Conservation (phyloP, 1,284 basidiomycete genomes). For the Malassezia furfur region DNA sequence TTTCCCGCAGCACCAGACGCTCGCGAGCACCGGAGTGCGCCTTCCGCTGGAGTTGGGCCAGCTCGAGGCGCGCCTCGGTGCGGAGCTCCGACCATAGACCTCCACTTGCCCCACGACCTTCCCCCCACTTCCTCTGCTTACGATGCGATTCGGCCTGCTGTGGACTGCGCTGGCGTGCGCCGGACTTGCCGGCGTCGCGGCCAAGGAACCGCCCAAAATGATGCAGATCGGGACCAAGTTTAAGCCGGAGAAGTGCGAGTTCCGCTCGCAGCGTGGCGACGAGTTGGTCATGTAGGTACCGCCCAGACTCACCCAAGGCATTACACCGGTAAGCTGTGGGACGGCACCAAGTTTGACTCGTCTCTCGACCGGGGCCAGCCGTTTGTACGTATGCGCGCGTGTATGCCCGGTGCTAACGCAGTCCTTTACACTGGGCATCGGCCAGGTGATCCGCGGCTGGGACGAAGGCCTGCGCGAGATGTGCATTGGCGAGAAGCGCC, state of each 20-base stretch:
- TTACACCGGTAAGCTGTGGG: constrained; percentile 64
- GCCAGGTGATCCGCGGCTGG: constrained; percentile 66
- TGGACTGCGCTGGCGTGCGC: background rate
- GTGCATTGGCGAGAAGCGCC: constrained; percentile 82
- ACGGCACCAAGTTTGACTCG: constrained; percentile 71
- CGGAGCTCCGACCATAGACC: constrained; percentile 8
- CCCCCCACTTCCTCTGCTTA: too few relatives aligned
- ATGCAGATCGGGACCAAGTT: constrained; percentile 50
- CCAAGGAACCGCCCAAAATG: constrained; percentile 28
- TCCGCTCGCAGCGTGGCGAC: constrained; percentile 60
- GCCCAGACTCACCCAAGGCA: constrained; percentile 18
- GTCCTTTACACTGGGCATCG: constrained; percentile 55
- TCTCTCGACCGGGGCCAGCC: constrained; percentile 58
- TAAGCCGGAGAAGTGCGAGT: constrained; percentile 54
- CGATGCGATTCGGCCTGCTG: background rate
- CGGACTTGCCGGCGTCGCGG: background rate
- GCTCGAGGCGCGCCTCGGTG: constrained; percentile 4
- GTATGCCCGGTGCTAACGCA: background rate
- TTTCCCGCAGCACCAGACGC: constrained; percentile 12
- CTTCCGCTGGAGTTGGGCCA: constrained; percentile 14
- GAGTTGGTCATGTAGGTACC: constrained; percentile 54
- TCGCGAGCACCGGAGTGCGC: constrained; percentile 3
- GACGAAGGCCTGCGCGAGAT: constrained; percentile 57
- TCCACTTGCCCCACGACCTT: constrained; percentile 2
- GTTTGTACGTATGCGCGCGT: constrained; percentile 48